A percentile compares a stretch with the other conserved stretches of the same genome.
phyloP scores from a whole-genome alignment of 2,329 filamentous ascomycete genomes.

The Cladosporium austrohemisphaericum region DNA sequence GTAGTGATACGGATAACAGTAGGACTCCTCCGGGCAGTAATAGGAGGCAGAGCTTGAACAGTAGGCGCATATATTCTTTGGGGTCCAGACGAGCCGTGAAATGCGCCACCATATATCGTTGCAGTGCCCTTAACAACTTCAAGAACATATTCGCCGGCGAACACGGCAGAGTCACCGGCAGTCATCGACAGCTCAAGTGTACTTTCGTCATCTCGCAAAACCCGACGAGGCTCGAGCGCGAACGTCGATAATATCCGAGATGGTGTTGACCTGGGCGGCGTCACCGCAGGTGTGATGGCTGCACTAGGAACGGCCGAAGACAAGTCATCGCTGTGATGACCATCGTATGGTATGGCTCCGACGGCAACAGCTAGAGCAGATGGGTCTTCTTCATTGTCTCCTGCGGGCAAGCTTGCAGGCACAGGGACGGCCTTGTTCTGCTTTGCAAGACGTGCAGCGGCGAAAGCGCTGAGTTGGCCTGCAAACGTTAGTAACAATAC shows the following conservation, averaged over 20 bases:
- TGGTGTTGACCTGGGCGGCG: conserved; percentile 1
- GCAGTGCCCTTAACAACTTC: conserved; percentile 59
- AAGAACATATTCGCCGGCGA: conserved; percentile 65
- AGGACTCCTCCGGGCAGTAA: conserved; percentile 46
- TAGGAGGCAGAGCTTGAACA: conserved; percentile 66
- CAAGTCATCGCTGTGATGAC: conserved; percentile 11
- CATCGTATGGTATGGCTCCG: conserved; percentile 23
- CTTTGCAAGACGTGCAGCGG: conserved; percentile 26
- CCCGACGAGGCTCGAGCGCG: conserved; percentile 10
- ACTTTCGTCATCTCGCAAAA: conserved; percentile 21
- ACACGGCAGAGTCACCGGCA: conserved; percentile 34
- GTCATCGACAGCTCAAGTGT: conserved; percentile 22
- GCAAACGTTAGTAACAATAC: not conserved
- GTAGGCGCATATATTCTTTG: conserved; percentile 62
- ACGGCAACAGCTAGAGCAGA: conserved; percentile 17
- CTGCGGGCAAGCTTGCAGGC: not conserved
- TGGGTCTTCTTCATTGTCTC: conserved; percentile 2
- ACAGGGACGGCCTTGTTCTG: conserved; percentile 15
- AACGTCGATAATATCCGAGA: conserved; percentile 19
- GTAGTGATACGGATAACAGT: conserved; percentile 58
- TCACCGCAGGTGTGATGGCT: conserved; percentile 5
- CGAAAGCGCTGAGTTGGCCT: conserved; percentile 33
- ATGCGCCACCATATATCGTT: conserved; percentile 61
- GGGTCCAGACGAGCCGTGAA: conserved; percentile 41
- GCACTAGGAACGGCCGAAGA: conserved; percentile 8